A percentile compares a stretch with the other conserved stretches of the same genome.
Evolutionary conservation across 805 yeast species (phyloP).

Genomic region (Yarrowia sp.): DNA sequence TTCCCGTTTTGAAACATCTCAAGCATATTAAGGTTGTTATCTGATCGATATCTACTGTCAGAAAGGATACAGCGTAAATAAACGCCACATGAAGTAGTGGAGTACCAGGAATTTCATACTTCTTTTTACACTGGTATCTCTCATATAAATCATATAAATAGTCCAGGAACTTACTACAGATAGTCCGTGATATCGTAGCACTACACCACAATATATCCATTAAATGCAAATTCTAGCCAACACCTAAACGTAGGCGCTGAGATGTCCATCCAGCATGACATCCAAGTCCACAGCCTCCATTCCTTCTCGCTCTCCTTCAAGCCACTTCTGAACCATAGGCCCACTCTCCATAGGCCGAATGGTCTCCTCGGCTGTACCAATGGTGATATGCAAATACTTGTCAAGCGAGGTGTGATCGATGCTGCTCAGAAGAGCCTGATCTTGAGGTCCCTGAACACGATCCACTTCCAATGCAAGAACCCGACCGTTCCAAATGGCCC

Average conservation of each 20-base stretch:
- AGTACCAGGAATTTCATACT: too few species aligned
- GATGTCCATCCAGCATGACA: neutral
- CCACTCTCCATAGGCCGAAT: conserved; percentile 13
- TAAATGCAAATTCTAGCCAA: too few species aligned
- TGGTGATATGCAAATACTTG: conserved; percentile 8
- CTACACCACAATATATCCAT: too few species aligned
- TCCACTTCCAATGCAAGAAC: conserved; percentile 7
- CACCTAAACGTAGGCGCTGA: conserved; percentile 3
- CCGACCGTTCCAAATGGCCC: conserved; percentile 13
- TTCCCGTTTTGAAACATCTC: too few species aligned
- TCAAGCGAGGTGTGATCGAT: conserved; percentile 1
- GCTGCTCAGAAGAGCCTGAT: neutral
- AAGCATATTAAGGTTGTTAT: too few species aligned
- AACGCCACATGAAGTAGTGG: too few species aligned
- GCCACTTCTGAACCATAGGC: neutral
- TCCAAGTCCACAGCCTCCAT: neutral
- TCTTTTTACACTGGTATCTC: too few species aligned
- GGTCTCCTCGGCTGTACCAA: neutral
- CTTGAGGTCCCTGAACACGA: neutral
- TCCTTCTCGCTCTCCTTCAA: neutral
- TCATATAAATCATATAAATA: too few species aligned
- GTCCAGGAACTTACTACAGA: too few species aligned
- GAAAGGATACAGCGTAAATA: too few species aligned
- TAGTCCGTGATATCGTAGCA: too few species aligned
- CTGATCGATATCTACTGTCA: too few species aligned